phyloP scores from a whole-genome alignment of 2,329 filamentous ascomycete genomes.

The Pseudocercospora fijiensis region DNA sequence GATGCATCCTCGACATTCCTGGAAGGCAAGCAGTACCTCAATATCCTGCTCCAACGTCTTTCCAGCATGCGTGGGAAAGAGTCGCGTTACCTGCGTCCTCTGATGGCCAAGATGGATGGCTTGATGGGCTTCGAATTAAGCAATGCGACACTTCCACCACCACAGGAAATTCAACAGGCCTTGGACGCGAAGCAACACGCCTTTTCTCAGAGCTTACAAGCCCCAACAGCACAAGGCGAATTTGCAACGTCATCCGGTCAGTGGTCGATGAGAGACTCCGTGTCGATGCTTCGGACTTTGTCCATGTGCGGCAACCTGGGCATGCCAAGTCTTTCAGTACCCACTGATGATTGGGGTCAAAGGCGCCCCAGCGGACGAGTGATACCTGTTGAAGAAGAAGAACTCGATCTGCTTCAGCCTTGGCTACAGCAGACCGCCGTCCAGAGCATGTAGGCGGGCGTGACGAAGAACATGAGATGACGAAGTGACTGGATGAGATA shows the following conservation, averaged over 20 bases:
- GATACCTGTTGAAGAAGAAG: constrained; percentile 18
- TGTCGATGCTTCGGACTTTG: constrained; percentile 35
- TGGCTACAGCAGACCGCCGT: constrained; percentile 18
- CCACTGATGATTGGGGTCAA: constrained; percentile 22
- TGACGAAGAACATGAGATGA: background rate
- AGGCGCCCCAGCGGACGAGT: constrained; percentile 23
- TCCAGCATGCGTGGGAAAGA: constrained; percentile 41
- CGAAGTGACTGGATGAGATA: background rate
- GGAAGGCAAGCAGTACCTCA: constrained; percentile 39
- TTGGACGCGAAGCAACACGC: constrained; percentile 13
- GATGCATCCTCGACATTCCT: constrained; percentile 36
- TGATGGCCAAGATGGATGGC: constrained; percentile 37
- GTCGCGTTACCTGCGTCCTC: constrained; percentile 37
- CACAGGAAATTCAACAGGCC: constrained; percentile 18
- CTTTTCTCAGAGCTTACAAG: constrained; percentile 1
- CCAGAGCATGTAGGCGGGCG: background rate
- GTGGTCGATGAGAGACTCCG: constrained; percentile 31
- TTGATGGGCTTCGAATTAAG: constrained; percentile 33
- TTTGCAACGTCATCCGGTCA: constrained; percentile 18
- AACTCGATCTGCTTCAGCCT: constrained; percentile 26
- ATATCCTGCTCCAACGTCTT: constrained; percentile 35
- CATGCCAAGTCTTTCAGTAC: constrained; percentile 29
- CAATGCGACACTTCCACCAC: constrained; percentile 26
- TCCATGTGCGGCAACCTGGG: constrained; percentile 33
- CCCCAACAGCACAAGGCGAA: background rate